Evolutionary conservation across 202 grass and related monocot species (phyloP), one percentile per base, ranked within the genome.

Genomic region (Digitaria exilis): DNA sequence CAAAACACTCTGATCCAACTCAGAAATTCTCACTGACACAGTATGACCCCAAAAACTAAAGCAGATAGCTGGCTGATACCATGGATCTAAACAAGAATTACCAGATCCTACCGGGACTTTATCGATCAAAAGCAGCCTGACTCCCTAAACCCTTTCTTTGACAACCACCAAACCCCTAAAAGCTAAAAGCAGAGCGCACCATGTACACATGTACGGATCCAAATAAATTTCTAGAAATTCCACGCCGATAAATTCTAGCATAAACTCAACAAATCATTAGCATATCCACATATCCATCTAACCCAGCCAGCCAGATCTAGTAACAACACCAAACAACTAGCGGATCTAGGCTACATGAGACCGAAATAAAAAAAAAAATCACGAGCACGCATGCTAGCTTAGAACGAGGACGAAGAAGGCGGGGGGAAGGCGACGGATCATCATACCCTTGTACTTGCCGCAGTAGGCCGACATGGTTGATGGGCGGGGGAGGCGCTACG

Each of bases 381-480:
- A 63, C 46, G 25, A 44, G 48, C 55, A 78, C 9, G 37, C 37
- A 39, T 39, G 37, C 2, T 7, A 9, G 9, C 37, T n/a, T n/a
- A n/a, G n/a, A n/a, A n/a, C 8, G 48, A 21, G 14, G 21, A 39
- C 0, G 11, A 21, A 25, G 24, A 8, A 5, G 21, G 17, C 24
- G 28, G 14, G 31, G 10, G n/a, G n/a, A n/a, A 16, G 21, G 12
- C 1, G 42, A 48, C 3, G 65, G 84, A 55, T 67, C 60, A 13
- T 88, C 61, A 13, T 88, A 94, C 92, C 92, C 75, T 84, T 81
- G 85, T 92, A 94, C 83, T 94, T 91, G 16, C 92, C 92, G 76
- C 68, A 77, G 83, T 94, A 94, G 79, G 92, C 92, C 75, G 92
- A 94, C 92, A 94, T 94, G 82, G 73, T 81, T 13, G 75, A 84